Base-by-base conservation (phyloP, 345 rosid species). In the Euphorbia pulcherrima region DNA sequence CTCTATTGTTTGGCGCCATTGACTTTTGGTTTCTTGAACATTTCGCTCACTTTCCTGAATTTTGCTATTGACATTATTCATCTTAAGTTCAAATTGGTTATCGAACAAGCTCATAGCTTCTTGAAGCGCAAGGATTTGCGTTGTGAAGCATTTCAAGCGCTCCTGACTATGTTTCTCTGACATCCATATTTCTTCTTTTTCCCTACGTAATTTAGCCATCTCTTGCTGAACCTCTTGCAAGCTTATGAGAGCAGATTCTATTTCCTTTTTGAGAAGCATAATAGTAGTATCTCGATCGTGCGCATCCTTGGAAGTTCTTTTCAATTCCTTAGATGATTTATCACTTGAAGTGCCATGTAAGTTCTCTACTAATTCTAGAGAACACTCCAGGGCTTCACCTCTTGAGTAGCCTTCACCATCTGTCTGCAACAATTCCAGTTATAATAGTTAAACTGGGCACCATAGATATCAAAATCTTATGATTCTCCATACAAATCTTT, bases 191-290 rank as follows among this genome's bases (percentile, higher is more conserved):
- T 81, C 85, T 80, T 85, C 87, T 78, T 88, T 90, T 85, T 86
- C 92, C 5, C 67, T 63, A 39, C 67, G 82, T 65, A 90, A 72
- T 73, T 68, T 86, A 71, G 69, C 75, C 87, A 92, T 85, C 75
- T 90, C 92, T 79, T 71, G 62, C 74, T 83, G 85, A 71, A 90
- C 85, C 62, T 87, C 90, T 74, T 85, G 83, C 72, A 92, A 79
- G 76, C 92, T 83, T 73, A 69, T 82, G 65, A 90, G 80, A 24
- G 98, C 97, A 74, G 83, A 87, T 76, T 83, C 90, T 68, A 88
- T 78, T 85, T 90, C 98, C 79, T 71, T 75, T 81, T 77, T 90
- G 72, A 92, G 79, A 80, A 88, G 85, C 73, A 76, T 64, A 72
- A 88, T 74, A 64, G 88, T 80, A 69, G 74, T 62, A 64, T 86